phyloP scores from a whole-genome alignment of 768 basidiomycete species.

The Mycena belliarum region DNA sequence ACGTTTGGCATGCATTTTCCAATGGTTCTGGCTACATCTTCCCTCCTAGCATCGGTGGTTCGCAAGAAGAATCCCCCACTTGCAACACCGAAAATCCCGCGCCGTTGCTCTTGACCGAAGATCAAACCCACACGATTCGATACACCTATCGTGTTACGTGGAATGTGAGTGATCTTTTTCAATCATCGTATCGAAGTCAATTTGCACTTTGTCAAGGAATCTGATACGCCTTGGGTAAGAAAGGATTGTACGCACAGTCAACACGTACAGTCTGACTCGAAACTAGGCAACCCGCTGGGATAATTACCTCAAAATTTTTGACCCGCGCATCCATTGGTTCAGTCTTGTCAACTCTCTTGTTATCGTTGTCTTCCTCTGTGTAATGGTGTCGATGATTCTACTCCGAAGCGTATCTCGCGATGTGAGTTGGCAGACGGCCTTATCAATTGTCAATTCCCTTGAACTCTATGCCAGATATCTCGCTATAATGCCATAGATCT shows the following conservation, averaged over 20 bases:
- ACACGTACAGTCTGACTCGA: background rate
- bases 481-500: constrained; percentile 96
- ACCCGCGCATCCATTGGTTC: constrained; percentile 96
- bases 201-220: constrained; percentile 53
- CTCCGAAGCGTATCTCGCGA: constrained; percentile 86
- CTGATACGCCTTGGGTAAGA: constrained; percentile 79
- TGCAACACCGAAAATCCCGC: constrained; percentile 47
- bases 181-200: background rate
- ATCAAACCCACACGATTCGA: constrained; percentile 58
- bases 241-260: background rate
- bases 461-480: constrained; percentile 58
- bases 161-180: constrained; percentile 54
- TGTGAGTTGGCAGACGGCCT: constrained; percentile 44
- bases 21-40: no score
- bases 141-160: constrained; percentile 91
- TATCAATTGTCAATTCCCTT: background rate
- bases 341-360: constrained; percentile 90
- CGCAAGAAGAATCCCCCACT: constrained; percentile 49
- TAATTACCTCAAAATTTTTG: constrained; percentile 91
- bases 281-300: constrained; percentile 92
- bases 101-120: constrained; percentile 65
- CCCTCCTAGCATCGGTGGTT: constrained; percentile 63
- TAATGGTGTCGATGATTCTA: constrained; percentile 92
- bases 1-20: constrained; percentile 30
- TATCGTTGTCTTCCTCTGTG: constrained; percentile 87